Conservation (phyloP, 805 yeast genomes). For the Zygosaccharomyces siamensis region DNA sequence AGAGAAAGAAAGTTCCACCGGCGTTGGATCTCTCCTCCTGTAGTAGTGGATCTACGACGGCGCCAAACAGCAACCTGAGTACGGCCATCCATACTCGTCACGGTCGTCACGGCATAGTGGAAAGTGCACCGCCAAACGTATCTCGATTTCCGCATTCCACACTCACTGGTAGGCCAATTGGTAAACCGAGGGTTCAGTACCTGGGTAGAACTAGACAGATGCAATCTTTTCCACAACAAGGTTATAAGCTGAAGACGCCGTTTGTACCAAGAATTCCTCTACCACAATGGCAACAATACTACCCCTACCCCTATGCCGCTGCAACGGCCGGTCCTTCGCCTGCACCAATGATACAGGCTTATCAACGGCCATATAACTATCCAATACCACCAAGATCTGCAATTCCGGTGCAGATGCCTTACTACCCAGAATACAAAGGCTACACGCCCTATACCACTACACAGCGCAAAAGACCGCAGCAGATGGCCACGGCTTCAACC, state of each 20-base stretch:
- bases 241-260: constrained; percentile 14
- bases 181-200: constrained; percentile 29
- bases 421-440: constrained; percentile 8
- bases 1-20: constrained; percentile 27
- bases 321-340: constrained; percentile 8
- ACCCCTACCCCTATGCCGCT: constrained; percentile 6
- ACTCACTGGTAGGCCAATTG: constrained; percentile 4
- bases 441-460: constrained; percentile 7
- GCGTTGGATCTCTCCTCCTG: constrained; percentile 19
- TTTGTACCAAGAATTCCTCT: constrained; percentile 10
- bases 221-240: constrained; percentile 7
- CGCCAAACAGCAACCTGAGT: not conserved
- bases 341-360: constrained; percentile 3
- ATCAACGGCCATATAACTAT: constrained; percentile 1
- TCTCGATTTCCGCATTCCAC: constrained; percentile 19
- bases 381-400: constrained; percentile 14
- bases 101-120: not conserved
- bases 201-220: constrained; percentile 19
- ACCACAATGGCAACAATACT: constrained; percentile 8
- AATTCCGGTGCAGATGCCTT: constrained; percentile 14
- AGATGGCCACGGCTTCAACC: constrained; percentile 1
- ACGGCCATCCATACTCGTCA: not conserved
- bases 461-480: constrained; percentile 7
- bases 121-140: constrained; percentile 28
- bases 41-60: constrained; percentile 1